A percentile compares a stretch with the other conserved stretches of the same genome.
Evolutionary conservation across 176 grass and related monocot species (phyloP).

Genomic region (Oryza officinalis): DNA sequence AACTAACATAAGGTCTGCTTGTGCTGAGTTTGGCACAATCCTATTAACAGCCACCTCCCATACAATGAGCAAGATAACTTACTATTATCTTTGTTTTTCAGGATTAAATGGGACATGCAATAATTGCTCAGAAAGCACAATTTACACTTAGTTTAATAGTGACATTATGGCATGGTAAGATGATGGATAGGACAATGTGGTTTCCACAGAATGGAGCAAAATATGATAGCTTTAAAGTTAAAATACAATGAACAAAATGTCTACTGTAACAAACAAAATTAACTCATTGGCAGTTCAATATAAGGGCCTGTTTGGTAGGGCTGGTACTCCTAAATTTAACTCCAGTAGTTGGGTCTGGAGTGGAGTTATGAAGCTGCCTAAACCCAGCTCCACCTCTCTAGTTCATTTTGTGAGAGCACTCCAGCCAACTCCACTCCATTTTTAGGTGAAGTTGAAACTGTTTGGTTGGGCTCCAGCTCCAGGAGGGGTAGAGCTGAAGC

Average conservation of each 20-base stretch:
- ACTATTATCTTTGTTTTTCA: not conserved
- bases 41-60: not conserved
- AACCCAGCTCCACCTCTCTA: too few species aligned
- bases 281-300: conserved; percentile 8
- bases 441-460: too few species aligned
- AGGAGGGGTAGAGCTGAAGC: too few species aligned
- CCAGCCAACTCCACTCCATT: too few species aligned
- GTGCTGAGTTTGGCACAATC: not conserved
- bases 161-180: not conserved
- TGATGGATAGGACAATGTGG: not conserved
- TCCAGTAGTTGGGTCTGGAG: too few species aligned
- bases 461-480: too few species aligned
- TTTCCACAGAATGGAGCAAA: not conserved
- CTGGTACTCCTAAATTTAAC: too few species aligned
- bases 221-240: not conserved
- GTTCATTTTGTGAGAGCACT: too few species aligned
- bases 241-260: not conserved
- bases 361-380: too few species aligned
- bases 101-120: not conserved
- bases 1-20: conserved; percentile 19
- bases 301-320: not conserved
- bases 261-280: not conserved
- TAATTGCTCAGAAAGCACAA: not conserved
- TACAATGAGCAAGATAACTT: not conserved
- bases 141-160: not conserved